Conservation (phyloP, 2,329 filamentous ascomycete species). For the Talaromyces amestolkiae region DNA sequence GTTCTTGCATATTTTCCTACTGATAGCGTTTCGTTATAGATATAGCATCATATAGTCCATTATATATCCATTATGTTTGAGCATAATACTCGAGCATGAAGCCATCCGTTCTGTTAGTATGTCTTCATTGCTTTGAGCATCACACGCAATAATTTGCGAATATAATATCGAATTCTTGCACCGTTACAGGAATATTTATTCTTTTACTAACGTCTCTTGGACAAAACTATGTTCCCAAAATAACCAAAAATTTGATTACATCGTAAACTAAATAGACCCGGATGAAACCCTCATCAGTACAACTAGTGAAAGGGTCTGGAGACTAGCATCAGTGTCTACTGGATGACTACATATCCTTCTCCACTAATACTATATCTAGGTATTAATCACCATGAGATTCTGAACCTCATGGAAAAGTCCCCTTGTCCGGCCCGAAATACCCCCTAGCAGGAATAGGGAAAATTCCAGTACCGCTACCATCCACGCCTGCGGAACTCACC, state of each 20-base stretch:
- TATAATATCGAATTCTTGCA: not conserved
- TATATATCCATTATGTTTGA: not conserved
- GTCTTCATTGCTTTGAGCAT: not conserved
- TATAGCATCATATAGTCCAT: not conserved
- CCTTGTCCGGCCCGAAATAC: not conserved
- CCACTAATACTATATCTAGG: not conserved
- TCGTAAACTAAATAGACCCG: not conserved
- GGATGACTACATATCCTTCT: not conserved
- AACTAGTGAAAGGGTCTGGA: not conserved
- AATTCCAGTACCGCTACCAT: conserved; percentile 10
- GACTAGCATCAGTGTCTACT: not conserved
- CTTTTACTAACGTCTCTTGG: too few species aligned
- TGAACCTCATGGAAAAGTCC: not conserved
- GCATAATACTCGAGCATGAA: not conserved
- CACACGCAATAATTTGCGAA: not conserved
- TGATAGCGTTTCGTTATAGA: not conserved
- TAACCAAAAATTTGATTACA: not conserved
- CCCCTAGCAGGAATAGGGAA: not conserved
- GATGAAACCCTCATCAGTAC: not conserved
- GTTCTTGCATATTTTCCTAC: not conserved
- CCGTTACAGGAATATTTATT: too few species aligned
- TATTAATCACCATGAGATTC: not conserved
- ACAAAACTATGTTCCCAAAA: not conserved
- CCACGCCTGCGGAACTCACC: conserved; percentile 5
- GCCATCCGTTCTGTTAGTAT: not conserved